Evolutionary conservation across 192 early-diverging fungal species (phyloP).

Genomic region (Coemansia sp.): DNA sequence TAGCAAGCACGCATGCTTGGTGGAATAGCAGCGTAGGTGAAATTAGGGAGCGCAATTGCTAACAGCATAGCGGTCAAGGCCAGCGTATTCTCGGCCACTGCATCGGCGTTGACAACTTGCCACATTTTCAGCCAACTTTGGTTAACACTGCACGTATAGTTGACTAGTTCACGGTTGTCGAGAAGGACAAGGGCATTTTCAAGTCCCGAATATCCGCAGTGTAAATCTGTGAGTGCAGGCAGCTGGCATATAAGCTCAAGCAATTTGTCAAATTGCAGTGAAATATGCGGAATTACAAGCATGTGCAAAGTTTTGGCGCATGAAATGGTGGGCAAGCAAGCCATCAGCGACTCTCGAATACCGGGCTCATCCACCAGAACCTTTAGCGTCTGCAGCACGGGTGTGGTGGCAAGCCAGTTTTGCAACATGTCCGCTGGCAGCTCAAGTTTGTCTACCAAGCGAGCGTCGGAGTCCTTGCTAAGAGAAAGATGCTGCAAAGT

Average conservation of each 20-base stretch:
- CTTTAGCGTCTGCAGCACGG: background rate
- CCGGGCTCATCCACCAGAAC: background rate
- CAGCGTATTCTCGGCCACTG: background rate
- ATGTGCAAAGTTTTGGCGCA: background rate
- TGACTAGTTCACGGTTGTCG: background rate
- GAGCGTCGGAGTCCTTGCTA: background rate
- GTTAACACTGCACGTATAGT: background rate
- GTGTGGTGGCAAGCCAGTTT: background rate
- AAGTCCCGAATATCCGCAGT: background rate
- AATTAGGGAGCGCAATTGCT: background rate
- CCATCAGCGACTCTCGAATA: background rate
- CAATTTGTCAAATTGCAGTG: background rate
- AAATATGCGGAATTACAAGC: conserved; percentile 3
- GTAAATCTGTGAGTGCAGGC: background rate
- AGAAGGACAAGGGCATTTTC: background rate
- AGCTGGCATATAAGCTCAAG: background rate
- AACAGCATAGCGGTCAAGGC: background rate
- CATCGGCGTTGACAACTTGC: conserved; percentile 1
- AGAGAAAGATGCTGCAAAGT: background rate
- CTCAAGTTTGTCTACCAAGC: background rate
- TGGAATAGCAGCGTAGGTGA: background rate
- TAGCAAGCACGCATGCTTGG: background rate
- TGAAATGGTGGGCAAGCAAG: background rate
- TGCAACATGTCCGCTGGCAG: background rate
- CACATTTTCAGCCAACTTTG: background rate